A percentile compares a stretch with the other conserved stretches of the same genome.
Conservation (phyloP, 768 basidiomycete genomes). For the Tremella mesenterica region DNA sequence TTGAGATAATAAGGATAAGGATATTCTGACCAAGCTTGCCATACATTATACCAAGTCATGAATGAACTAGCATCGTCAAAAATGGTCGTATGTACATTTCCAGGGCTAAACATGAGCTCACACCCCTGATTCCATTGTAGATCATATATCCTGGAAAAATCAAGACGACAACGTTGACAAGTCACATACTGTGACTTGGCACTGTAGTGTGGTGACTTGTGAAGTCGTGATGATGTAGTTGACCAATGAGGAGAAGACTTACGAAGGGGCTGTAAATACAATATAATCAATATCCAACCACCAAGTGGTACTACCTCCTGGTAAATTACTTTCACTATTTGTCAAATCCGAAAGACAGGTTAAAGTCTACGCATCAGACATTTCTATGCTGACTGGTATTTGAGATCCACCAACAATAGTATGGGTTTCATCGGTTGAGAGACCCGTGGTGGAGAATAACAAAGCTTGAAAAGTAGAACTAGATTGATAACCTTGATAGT, state of each 20-base stretch:
- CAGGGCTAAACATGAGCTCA: no score
- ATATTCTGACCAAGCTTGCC: no score
- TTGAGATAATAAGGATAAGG: no score
- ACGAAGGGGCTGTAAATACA: not conserved
- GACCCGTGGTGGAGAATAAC: not conserved
- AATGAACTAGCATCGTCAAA: not conserved
- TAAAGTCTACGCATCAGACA: not conserved
- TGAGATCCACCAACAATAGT: not conserved
- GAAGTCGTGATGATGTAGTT: not conserved
- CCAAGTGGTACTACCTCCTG: no score
- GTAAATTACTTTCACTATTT: not conserved
- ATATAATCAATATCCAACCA: not conserved
- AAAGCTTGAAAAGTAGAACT: not conserved
- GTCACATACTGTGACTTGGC: no score
- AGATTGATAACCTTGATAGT: not conserved
- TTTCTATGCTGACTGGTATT: not conserved
- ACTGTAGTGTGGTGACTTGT: not conserved
- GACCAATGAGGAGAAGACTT: not conserved
- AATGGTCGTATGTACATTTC: not conserved
- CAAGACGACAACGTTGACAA: no score
- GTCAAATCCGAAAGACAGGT: not conserved
- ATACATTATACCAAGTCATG: not conserved
- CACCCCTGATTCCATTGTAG: no score
- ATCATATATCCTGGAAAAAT: no score
- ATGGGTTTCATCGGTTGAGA: not conserved